phyloP scores from a whole-genome alignment of 2,329 filamentous ascomycete species.

The Tolypocladium cylindrosporum region DNA sequence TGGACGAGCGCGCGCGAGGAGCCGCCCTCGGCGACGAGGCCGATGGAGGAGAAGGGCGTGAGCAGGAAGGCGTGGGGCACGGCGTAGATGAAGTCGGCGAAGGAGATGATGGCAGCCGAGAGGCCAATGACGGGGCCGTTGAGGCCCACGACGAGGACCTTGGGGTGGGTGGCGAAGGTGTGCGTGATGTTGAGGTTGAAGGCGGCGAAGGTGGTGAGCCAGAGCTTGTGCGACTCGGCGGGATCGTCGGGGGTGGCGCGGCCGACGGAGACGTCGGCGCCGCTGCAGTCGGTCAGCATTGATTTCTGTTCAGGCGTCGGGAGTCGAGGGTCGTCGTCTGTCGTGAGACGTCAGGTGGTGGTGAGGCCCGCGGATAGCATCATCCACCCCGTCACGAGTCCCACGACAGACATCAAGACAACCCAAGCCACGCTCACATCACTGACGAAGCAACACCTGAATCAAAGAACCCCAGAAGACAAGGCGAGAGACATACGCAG shows the following conservation, averaged over 20 bases:
- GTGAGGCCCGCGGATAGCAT: neutral
- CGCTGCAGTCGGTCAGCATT: constrained; percentile 37
- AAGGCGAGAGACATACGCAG: constrained; percentile 52
- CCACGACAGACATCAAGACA: neutral
- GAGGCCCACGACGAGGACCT: constrained; percentile 82
- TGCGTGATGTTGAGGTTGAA: constrained; percentile 86
- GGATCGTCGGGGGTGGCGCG: constrained; percentile 29
- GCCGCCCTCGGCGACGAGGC: constrained; percentile 82
- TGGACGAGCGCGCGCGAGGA: constrained; percentile 70
- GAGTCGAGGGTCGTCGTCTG: neutral
- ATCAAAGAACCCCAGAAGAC: no score
- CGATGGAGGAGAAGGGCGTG: constrained; percentile 83
- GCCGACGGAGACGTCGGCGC: constrained; percentile 62
- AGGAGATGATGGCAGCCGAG: constrained; percentile 70
- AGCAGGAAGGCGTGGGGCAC: constrained; percentile 74
- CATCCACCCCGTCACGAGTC: neutral
- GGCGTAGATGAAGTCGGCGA: constrained; percentile 88
- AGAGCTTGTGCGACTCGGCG: constrained; percentile 35
- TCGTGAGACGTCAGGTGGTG: neutral
- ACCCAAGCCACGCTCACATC: no score
- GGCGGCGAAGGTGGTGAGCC: constrained; percentile 63
- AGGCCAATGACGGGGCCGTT: constrained; percentile 90
- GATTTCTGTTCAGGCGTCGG: neutral
- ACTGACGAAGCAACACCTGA: no score
- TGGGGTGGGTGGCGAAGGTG: constrained; percentile 86